A percentile compares a stretch with the other conserved stretches of the same genome.
These are phyloP conservation scores for Nemania sp. DNA, from an alignment of 2,329 filamentous ascomycete genomes.

Conservation along the genomic window DNA sequence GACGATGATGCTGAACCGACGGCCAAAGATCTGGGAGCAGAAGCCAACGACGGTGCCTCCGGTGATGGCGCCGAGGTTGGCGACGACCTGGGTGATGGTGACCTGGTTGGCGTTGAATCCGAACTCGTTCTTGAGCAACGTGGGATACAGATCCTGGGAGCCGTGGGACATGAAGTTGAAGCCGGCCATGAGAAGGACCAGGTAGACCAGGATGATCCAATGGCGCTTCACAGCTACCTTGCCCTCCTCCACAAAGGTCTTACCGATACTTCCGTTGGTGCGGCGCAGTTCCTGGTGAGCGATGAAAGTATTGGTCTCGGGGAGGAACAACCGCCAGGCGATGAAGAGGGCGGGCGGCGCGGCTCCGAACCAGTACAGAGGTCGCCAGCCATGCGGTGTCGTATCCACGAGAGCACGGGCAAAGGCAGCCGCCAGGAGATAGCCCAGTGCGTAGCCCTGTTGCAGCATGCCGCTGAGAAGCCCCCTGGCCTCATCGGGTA, in stretches of 20 bases:
- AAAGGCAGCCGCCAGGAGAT: conserved; percentile 64
- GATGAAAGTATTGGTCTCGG: conserved; percentile 76
- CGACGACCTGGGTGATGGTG: conserved; percentile 73
- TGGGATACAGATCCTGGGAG: conserved; percentile 66
- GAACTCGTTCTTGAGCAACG: conserved; percentile 62
- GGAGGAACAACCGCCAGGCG: conserved; percentile 73
- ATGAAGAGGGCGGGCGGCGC: conserved; percentile 82
- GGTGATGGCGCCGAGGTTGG: conserved; percentile 70
- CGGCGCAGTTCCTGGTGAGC: conserved; percentile 68
- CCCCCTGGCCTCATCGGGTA: conserved; percentile 69
- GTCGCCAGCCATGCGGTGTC: conserved; percentile 79
- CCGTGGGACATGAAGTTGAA: conserved; percentile 93
- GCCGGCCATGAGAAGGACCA: conserved; percentile 85
- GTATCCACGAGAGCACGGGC: conserved; percentile 72
- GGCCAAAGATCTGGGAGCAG: conserved; percentile 69
- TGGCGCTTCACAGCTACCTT: conserved; percentile 78
- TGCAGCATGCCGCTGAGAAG: conserved; percentile 78
- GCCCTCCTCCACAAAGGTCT: conserved; percentile 75
- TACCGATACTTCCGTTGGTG: conserved; percentile 59
- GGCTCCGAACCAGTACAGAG: conserved; percentile 88
- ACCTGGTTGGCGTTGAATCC: conserved; percentile 57
- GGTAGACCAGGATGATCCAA: conserved; percentile 79
- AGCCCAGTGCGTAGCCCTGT: conserved; percentile 72
- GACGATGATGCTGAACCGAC: conserved; percentile 69
- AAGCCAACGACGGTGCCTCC: conserved; percentile 72